Evolutionary conservation across 2,329 filamentous ascomycete species (phyloP), one percentile per base, ranked within the genome.

Genomic region (Cercospora zeae-maydis): DNA sequence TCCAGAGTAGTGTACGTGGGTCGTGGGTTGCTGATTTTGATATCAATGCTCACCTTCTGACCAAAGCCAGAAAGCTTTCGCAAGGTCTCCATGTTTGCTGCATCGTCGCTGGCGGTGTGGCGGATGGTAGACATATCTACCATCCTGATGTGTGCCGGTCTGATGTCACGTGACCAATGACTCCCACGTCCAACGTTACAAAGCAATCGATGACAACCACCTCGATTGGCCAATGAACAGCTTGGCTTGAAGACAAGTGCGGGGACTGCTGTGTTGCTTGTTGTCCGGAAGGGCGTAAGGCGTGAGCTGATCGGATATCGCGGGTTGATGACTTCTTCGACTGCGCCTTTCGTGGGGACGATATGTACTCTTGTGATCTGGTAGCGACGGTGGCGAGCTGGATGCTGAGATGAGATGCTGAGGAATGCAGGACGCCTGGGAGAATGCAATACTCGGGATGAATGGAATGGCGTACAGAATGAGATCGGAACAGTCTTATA

Each of bases 1-100:
- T 87, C 85, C 69, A 83, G 77, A 7, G 84, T 86, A 2, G 84
- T 86, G 69, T 82, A 86, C 34, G 80, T 79, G 19, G 74, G 79
- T 59, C 75, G 70, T 27, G 69, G 65, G 58, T 72, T 73, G 31
- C 76, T 70, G 34, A 82, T 72, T 14, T 74, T 66, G 69, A 82
- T 80, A 27, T 76, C 76, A 63, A 82, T 77, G 42, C 73, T 71
- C 16, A 79, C 78, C 63, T 78, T 76, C 4, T 69, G 67, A n/a
- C 63, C 61, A 59, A 71, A 64, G 54, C 69, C 47, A n/a, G 57
- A 67, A 13, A 72, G 66, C 54, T 64, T 66, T 42, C 71, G 66
- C 54, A 73, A 59, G 42, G 64, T 56, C 30, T 67, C 64, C 70
- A 72, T 71, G 51, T 67, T 67, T 53, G 58, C 57, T 52, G 55